Percentiles rank a stretch among this genome's conserved stretches.
Conservation (phyloP, 1,284 basidiomycete genomes). For the Pterula multifida region DNA sequence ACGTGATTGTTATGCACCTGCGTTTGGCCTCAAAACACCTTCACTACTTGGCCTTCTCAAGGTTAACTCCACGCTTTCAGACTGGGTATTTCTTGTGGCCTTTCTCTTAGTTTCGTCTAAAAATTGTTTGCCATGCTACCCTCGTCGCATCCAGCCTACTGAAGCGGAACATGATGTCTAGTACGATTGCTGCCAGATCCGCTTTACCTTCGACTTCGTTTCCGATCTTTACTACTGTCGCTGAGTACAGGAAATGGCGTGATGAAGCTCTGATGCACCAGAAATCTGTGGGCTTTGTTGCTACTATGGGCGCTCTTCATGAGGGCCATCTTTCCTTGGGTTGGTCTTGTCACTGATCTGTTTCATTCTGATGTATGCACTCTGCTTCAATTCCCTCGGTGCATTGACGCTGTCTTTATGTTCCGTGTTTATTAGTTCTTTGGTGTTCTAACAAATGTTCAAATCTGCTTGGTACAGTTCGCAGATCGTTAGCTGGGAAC, state of each 20-base stretch:
- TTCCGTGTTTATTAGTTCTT: constrained; percentile 6
- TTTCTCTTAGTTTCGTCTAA: too few species aligned
- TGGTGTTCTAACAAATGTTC: neutral
- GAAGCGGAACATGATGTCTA: too few species aligned
- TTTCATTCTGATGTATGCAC: neutral
- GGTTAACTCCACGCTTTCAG: too few species aligned
- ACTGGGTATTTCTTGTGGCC: too few species aligned
- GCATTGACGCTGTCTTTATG: neutral
- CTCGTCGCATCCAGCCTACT: too few species aligned
- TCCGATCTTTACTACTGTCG: constrained; percentile 65
- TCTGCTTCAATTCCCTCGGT: neutral
- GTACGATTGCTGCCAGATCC: too few species aligned
- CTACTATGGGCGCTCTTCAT: constrained; percentile 97
- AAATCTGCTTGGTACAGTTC: constrained; percentile 31
- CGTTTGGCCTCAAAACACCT: too few species aligned
- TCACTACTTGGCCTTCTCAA: too few species aligned
- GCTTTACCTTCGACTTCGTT: constrained; percentile 44
- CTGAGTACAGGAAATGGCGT: constrained; percentile 71
- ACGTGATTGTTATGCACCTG: too few species aligned
- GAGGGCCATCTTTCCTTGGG: constrained; percentile 87
- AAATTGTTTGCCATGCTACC: too few species aligned
- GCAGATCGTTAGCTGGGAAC: constrained; percentile 64
- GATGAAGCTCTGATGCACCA: constrained; percentile 42
- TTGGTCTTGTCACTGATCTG: constrained; percentile 21
- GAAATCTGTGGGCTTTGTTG: constrained; percentile 80